These are phyloP conservation scores for Trichocomaceae sp. DNA, from an alignment of 2,329 filamentous ascomycete genomes.

Conservation along the genomic window DNA sequence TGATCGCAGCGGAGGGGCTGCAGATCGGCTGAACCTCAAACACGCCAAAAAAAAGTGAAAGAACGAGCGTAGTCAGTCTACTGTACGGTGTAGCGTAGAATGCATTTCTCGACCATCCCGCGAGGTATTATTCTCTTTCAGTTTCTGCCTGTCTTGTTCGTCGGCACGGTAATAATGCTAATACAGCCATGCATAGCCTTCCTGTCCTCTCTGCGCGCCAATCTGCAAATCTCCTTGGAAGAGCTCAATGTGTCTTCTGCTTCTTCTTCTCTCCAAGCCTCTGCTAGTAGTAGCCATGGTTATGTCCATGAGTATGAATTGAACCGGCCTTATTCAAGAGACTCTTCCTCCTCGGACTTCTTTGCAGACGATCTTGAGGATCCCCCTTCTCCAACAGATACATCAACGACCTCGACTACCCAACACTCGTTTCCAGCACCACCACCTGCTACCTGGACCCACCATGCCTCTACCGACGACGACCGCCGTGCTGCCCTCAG, in stretches of 20 bases:
- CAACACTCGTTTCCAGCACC: conserved; percentile 35
- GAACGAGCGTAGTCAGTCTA: too few relatives aligned
- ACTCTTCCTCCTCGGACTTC: conserved; percentile 8
- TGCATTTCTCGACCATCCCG: too few relatives aligned
- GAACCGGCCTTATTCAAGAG: conserved; percentile 12
- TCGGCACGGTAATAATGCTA: not conserved
- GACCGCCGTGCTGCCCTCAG: conserved; percentile 64
- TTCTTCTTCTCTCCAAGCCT: conserved; percentile 9
- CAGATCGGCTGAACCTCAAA: too few relatives aligned
- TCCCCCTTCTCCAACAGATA: conserved; percentile 28
- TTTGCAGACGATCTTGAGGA: conserved; percentile 38
- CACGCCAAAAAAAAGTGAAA: too few relatives aligned
- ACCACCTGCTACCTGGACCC: conserved; percentile 7
- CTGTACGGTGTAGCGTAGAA: too few relatives aligned
- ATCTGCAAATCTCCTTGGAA: conserved; percentile 59
- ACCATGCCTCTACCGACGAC: conserved; percentile 39
- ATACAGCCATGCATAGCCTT: conserved; percentile 53
- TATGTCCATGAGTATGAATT: conserved; percentile 4
- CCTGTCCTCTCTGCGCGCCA: conserved; percentile 73
- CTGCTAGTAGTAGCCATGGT: too few relatives aligned
- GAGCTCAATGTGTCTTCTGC: conserved; percentile 33
- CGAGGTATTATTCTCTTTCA: not conserved
- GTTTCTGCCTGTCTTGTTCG: not conserved
- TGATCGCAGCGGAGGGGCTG: too few relatives aligned
- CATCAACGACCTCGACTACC: conserved; percentile 50